These are phyloP conservation scores for Talaromyces adpressus DNA, from an alignment of 495 filamentous ascomycete species.

Conservation along the genomic window DNA sequence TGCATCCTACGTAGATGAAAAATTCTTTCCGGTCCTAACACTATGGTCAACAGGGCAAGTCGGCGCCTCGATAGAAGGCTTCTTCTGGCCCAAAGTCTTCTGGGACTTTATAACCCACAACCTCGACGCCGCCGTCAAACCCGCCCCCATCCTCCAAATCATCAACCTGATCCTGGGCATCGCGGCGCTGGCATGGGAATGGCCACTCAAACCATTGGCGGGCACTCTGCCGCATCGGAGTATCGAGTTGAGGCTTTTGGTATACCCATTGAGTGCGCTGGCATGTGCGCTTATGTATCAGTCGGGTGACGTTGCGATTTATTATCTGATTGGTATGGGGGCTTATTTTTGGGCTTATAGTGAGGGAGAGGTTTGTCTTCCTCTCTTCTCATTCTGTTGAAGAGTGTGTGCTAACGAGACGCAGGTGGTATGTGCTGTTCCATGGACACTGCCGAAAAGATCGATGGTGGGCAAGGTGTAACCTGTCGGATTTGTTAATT, in stretches of 20 bases:
- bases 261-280: conserved; percentile 77
- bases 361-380: conserved; percentile 79
- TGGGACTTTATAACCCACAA: conserved; percentile 95
- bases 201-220: conserved; percentile 61
- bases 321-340: conserved; percentile 79
- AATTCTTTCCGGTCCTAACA: not conserved
- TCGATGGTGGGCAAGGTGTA: not conserved
- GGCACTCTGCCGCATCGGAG: conserved; percentile 73
- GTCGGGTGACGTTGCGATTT: conserved; percentile 83
- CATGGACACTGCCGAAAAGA: conserved; percentile 46
- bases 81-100: conserved; percentile 99
- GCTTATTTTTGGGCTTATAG: conserved; percentile 97
- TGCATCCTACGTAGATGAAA: not conserved
- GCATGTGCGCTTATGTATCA: conserved; percentile 79
- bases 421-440: conserved; percentile 48
- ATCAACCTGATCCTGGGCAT: conserved; percentile 91
- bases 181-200: conserved; percentile 80
- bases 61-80: conserved; percentile 72
- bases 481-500: not conserved
- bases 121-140: conserved; percentile 78
- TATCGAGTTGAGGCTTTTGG: conserved; percentile 75
- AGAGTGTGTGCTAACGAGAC: not conserved
- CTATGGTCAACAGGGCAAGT: conserved; percentile 62
- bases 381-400: conserved; percentile 4
- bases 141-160: conserved; percentile 83